A percentile compares a stretch with the other conserved stretches of the same genome.
These are phyloP conservation scores for Cladosporium austrohemisphaericum DNA, from an alignment of 2,329 filamentous ascomycete genomes.

Conservation along the genomic window DNA sequence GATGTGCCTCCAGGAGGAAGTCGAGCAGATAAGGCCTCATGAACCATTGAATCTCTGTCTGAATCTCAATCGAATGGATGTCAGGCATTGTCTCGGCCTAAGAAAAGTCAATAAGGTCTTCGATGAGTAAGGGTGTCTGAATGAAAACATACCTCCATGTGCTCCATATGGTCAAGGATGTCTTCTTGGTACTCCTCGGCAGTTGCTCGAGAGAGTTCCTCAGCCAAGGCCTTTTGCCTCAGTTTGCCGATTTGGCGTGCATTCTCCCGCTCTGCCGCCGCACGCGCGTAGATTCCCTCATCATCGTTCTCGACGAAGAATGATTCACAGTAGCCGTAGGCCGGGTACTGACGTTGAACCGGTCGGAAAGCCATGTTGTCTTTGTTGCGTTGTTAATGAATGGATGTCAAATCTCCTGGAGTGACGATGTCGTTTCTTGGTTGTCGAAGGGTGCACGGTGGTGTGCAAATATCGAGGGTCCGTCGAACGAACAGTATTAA, in stretches of 20 bases:
- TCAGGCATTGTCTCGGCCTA: slow-evolving; percentile 85
- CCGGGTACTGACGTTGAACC: slow-evolving; percentile 36
- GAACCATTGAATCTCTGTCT: slow-evolving; percentile 99
- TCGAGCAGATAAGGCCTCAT: slow-evolving; percentile 98
- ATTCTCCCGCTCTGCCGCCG: slow-evolving; percentile 69
- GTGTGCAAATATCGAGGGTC: slow-evolving; percentile 39
- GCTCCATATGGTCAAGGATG: slow-evolving; percentile 87
- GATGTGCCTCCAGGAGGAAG: slow-evolving; percentile 95
- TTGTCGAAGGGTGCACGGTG: slow-evolving; percentile 21
- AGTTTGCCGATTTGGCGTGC: slow-evolving; percentile 74
- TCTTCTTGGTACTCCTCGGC: slow-evolving; percentile 92
- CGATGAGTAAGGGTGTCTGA: slow-evolving; percentile 25
- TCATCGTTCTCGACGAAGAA: slow-evolving; percentile 64
- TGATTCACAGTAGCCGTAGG: slow-evolving; percentile 63
- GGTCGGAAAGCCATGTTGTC: slow-evolving; percentile 54
- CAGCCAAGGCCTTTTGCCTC: slow-evolving; percentile 81
- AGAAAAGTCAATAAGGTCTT: slow-evolving; percentile 1
- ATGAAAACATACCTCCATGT: slow-evolving; percentile 72
- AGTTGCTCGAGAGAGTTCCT: slow-evolving; percentile 80
- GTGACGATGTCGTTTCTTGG: slow-evolving; percentile 27
- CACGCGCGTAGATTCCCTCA: slow-evolving; percentile 50
- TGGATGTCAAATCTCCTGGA: slow-evolving; percentile 46
- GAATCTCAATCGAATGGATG: slow-evolving; percentile 96
- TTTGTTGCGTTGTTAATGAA: slow-evolving; percentile 37
- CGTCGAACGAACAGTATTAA: slow-evolving; percentile 40